Percentiles rank a stretch among this genome's conserved stretches.
Conservation (phyloP, 2,329 filamentous ascomycete species). For the Magnaporthiopsis poae region DNA sequence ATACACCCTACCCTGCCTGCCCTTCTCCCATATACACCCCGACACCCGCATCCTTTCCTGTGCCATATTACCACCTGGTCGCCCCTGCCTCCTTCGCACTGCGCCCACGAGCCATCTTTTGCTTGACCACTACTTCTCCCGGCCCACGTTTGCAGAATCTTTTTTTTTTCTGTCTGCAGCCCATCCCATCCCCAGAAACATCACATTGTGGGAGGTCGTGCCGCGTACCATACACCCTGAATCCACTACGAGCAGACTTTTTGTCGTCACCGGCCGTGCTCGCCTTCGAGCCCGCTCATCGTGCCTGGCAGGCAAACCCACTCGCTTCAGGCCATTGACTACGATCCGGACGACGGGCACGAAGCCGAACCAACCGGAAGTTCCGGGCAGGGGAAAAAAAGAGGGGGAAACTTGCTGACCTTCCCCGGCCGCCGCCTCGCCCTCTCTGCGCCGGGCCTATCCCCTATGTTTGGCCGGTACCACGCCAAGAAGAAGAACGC, state of each 20-base stretch:
- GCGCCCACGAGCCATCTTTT: neutral
- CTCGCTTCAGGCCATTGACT: neutral
- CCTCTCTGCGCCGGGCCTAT: neutral
- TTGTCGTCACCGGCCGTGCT: neutral
- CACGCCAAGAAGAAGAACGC: constrained; percentile 25
- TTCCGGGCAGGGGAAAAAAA: neutral
- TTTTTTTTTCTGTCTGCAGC: neutral
- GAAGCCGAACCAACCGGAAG: neutral
- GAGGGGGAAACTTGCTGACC: neutral
- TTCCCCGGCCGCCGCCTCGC: neutral
- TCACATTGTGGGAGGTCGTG: neutral
- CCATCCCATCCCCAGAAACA: constrained; percentile 8
- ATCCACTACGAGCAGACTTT: neutral
- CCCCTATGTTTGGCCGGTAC: constrained; percentile 38
- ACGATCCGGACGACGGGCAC: neutral
- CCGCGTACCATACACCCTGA: neutral
- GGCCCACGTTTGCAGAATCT: neutral
- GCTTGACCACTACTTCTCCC: neutral
- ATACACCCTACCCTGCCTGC: neutral
- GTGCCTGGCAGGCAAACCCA: neutral
- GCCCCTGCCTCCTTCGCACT: constrained; percentile 1
- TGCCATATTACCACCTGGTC: constrained; percentile 3
- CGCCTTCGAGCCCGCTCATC: neutral
- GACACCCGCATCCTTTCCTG: neutral
- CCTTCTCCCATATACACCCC: constrained; percentile 1